Evolutionary conservation across 176 grass and related monocot genomes (phyloP).

Genomic region (Zizania latifolia): DNA sequence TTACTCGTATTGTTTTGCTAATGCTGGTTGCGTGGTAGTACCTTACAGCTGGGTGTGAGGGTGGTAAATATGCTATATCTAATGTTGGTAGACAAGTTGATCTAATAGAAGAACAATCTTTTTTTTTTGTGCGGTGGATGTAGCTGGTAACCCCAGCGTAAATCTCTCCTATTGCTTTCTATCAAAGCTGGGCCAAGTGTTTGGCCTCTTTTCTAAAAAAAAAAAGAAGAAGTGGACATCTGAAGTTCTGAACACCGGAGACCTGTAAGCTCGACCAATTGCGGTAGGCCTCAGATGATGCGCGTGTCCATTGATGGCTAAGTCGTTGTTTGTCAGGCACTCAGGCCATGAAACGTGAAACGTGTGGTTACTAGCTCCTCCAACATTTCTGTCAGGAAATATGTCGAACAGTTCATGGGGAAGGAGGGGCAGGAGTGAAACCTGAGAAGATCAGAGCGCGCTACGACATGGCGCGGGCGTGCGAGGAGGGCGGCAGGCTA

Average conservation of each 20-base stretch:
- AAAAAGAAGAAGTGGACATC: neutral
- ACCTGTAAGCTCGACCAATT: neutral
- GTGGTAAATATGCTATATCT: no score
- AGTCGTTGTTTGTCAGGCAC: neutral
- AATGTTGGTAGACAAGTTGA: no score
- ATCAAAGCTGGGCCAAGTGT: no score
- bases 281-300: neutral
- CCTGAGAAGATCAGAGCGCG: neutral
- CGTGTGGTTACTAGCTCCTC: neutral
- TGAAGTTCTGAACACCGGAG: neutral
- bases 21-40: no score
- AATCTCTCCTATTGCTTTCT: no score
- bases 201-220: no score
- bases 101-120: no score
- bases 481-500: neutral
- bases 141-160: no score
- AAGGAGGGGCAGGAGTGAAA: neutral
- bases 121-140: no score
- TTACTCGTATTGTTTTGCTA: no score
- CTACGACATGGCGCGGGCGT: neutral
- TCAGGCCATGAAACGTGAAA: neutral
- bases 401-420: conserved; percentile 14
- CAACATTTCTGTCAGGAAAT: neutral
- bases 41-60: no score
- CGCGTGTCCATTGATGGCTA: neutral